Percentiles rank a stretch among this genome's conserved stretches.
Evolutionary conservation across 108 stramenopile genomes (phyloP).

Genomic region (Aureococcus anophagefferens): DNA sequence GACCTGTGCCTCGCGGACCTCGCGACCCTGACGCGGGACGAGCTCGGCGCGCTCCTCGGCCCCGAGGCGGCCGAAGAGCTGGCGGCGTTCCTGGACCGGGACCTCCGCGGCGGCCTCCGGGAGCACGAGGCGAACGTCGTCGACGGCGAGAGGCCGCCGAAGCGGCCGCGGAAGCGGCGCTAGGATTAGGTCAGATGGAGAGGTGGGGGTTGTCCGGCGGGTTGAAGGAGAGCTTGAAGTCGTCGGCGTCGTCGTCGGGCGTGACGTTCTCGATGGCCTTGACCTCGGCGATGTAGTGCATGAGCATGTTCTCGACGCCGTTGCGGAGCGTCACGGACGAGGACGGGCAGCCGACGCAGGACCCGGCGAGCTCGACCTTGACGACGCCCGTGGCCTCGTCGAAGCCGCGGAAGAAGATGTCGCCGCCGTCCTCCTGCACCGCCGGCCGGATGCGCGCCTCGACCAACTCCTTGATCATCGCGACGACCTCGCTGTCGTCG

Average conservation of each 20-base stretch:
- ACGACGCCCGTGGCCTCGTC: slow-evolving; percentile 73
- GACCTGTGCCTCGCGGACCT: too few relatives aligned
- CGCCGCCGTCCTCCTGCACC: slow-evolving; percentile 97
- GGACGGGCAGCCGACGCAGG: slow-evolving; percentile 91
- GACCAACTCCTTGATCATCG: slow-evolving; percentile 97
- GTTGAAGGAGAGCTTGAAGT: background rate
- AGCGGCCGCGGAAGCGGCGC: too few relatives aligned
- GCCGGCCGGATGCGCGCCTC: slow-evolving; percentile 92
- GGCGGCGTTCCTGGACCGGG: too few relatives aligned
- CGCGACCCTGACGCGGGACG: too few relatives aligned
- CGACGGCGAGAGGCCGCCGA: too few relatives aligned
- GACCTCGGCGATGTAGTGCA: slow-evolving; percentile 99
- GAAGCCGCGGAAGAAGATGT: slow-evolving; percentile 84
- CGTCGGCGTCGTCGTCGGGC: slow-evolving; percentile 49
- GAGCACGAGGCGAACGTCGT: too few relatives aligned
- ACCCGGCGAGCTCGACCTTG: slow-evolving; percentile 53
- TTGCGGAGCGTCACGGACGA: slow-evolving; percentile 88
- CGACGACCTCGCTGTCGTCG: slow-evolving; percentile 89
- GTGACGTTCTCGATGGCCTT: slow-evolving; percentile 67
- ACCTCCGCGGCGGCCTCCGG: too few relatives aligned
- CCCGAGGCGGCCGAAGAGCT: too few relatives aligned
- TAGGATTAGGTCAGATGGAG: too few relatives aligned
- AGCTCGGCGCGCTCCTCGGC: too few relatives aligned
- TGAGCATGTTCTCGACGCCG: slow-evolving; percentile 98
- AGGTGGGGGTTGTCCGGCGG: too few relatives aligned